Conservation (phyloP, 1,284 basidiomycete genomes). For the Exobasidium cylindrosporum region DNA sequence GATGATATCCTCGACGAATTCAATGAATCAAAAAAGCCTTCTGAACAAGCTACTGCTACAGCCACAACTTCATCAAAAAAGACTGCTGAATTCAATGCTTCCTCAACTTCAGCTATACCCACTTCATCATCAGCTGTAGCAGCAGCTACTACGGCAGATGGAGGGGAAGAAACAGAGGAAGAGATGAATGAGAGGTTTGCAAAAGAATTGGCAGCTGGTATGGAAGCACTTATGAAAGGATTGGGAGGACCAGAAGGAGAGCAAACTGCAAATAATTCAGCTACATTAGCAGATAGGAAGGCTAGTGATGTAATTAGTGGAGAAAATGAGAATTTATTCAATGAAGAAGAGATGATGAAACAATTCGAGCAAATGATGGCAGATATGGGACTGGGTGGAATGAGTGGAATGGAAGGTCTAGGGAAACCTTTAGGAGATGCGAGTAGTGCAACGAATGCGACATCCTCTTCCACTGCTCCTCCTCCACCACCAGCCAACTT, state of each 20-base stretch:
- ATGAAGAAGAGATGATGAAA: slow-evolving; percentile 51
- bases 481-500: slow-evolving; percentile 61
- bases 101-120: background rate
- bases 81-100: too few species aligned
- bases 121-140: slow-evolving; percentile 4
- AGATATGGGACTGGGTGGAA: slow-evolving; percentile 30
- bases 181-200: slow-evolving; percentile 62
- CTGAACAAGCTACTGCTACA: slow-evolving; percentile 26
- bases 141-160: background rate
- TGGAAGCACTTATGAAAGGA: slow-evolving; percentile 79
- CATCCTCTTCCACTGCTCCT: slow-evolving; percentile 23
- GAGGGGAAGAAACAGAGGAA: slow-evolving; percentile 14
- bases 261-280: slow-evolving; percentile 11
- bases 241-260: slow-evolving; percentile 56
- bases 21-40: slow-evolving; percentile 56
- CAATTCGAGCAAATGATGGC: slow-evolving; percentile 53
- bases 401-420: slow-evolving; percentile 12
- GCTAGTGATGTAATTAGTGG: background rate
- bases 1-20: slow-evolving; percentile 62
- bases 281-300: slow-evolving; percentile 2
- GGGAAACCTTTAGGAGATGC: slow-evolving; percentile 13
- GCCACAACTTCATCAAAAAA: slow-evolving; percentile 32
- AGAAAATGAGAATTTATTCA: slow-evolving; percentile 17
- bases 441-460: background rate
- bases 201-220: slow-evolving; percentile 71